Evolutionary conservation across 2,329 filamentous ascomycete genomes (phyloP), one percentile per base, ranked within the genome.

Genomic region (Chalara sp.): DNA sequence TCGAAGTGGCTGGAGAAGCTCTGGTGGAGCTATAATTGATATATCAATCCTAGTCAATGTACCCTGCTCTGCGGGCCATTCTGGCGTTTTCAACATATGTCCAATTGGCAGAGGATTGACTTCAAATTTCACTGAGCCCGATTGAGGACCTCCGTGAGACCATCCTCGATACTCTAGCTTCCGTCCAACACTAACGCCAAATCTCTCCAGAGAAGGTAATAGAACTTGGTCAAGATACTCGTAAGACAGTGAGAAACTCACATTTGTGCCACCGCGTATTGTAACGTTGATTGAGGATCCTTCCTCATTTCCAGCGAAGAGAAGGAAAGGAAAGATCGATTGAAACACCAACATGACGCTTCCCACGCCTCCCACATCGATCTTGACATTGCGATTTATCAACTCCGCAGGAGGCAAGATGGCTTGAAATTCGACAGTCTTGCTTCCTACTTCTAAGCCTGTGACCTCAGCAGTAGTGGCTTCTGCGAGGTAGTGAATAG

Each of bases 141-240:
- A 43, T 46, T 60, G 45, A 42, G 45, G 39, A 2, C 53, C 48
- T 6, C 61, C 63, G 13, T 60, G 56, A 49, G 57, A 59, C 80
- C 80, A 84, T 7, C 77, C 74, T 6, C 79, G 72, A 21, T 46
- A 56, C 33, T 69, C 64, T 7, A 83, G 59, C 13, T 64, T 58
- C 6, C 78, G 62, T 52, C 76, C 70, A 4, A 80, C 69, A 1
- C 51, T 49, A n/a, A 82, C 63, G 1, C 72, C 71, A 49, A 82
- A 81, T 4, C 70, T 68, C 58, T 78, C 69, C 0, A 84, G 65
- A 0, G 71, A 68, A 3, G 80, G 80, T 32, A 83, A 65, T 1
- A 84, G 68, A 0, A 84, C 75, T 58, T 83, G 80, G 58, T 81
- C 78, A 4, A 83, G 65, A 58, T 84, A 85, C 58, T 85, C 80